phyloP scores from a whole-genome alignment of 345 rosid genomes.

The Ceriops zippeliana region DNA sequence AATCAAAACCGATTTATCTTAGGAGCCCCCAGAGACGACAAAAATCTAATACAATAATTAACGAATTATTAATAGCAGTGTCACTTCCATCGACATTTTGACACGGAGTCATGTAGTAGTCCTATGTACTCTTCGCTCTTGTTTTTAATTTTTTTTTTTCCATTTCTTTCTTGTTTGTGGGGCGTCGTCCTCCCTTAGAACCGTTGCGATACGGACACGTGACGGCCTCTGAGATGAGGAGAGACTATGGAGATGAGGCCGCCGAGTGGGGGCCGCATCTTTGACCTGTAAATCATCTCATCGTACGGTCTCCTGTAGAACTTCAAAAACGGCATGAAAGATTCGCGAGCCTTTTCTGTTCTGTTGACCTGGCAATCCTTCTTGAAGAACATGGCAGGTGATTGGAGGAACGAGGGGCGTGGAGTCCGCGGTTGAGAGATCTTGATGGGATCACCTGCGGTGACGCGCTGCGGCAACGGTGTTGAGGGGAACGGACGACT shows the following conservation, averaged over 20 bases:
- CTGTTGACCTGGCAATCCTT: slow-evolving; percentile 53
- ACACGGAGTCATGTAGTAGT: slow-evolving; percentile 5
- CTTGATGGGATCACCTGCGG: slow-evolving; percentile 18
- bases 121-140: slow-evolving; percentile 23
- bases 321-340: slow-evolving; percentile 67
- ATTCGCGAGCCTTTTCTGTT: slow-evolving; percentile 61
- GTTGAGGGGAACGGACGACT: slow-evolving; percentile 68
- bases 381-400: slow-evolving; percentile 80
- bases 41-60: slow-evolving; percentile 21
- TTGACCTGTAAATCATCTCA: slow-evolving; percentile 86
- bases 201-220: slow-evolving; percentile 88
- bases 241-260: slow-evolving; percentile 81
- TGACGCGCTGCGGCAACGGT: slow-evolving; percentile 65
- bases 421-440: slow-evolving; percentile 46
- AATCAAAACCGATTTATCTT: not conserved
- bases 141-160: not conserved
- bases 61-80: slow-evolving; percentile 26
- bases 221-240: slow-evolving; percentile 62
- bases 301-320: slow-evolving; percentile 80
- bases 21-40: no score
- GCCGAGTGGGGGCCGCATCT: slow-evolving; percentile 81
- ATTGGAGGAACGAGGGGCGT: slow-evolving; percentile 81
- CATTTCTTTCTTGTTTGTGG: not conserved
- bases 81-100: slow-evolving; percentile 14
- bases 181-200: slow-evolving; percentile 30